Evolutionary conservation across 108 stramenopile species (phyloP), one percentile per base, ranked within the genome.

Genomic region (Epithemia pelagica): DNA sequence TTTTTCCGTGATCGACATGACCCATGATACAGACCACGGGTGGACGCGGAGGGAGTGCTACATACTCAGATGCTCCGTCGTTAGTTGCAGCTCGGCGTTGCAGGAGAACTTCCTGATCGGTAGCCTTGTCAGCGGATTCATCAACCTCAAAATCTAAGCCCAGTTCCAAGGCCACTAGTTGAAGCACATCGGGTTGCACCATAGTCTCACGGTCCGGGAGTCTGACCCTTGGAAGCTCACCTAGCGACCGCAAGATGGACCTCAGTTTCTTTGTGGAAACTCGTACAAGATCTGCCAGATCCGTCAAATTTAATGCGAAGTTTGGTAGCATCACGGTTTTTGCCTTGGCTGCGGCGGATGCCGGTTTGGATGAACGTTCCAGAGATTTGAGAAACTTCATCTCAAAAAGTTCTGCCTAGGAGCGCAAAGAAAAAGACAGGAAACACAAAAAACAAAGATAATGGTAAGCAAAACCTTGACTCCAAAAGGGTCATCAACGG

Each of bases 1-100:
- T 97, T 84, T 98, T 98, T 31, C 98, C 98, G 73, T 98, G 98
- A 75, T 98, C 97, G 63, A 98, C 89, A 72, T 96, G 92, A 18
- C 90, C 95, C 69, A 95, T 82, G 54, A 82, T 77, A 32, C 70
- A 72, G 1, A 84, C 83, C 15, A 84, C 79, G 26, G 83, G 83
- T 33, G 83, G 74, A 59, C 83, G 67, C n/a, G 74, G 59, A 29
- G 79, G 79, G 2, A 71, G 75, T 1, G 58, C 2, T 27, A 55
- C 66, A 28, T 74, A 31, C 23, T 54, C 27, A 18, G 22, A 21
- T 23, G 15, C 64, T 3, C 54, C 33, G 32, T 61, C 61, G 46
- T 55, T 64, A 15, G 15, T 65, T 2, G 66, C 66, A 26, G 64
- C 29, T 46, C 81, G 73, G 58, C 67, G 76, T 33, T 81, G 75